Base-by-base conservation (phyloP, 148 eudicot genomes). In the Rhododendron ferrugineum region DNA sequence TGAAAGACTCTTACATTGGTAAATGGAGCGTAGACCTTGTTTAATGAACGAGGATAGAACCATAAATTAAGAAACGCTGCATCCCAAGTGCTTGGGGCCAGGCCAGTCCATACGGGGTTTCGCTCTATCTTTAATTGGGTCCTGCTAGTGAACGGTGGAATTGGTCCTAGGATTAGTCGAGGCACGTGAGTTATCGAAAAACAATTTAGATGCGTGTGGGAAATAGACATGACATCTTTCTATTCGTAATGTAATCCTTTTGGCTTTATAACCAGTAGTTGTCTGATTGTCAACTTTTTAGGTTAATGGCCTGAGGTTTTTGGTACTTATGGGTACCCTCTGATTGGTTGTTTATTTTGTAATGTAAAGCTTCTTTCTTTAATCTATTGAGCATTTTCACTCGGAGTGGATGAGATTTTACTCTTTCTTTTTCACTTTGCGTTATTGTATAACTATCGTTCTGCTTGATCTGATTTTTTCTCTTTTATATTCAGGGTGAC, bases 401-500 rank as follows among this genome's bases (percentile, higher is more conserved):
- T 18, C 7, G 1, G 54, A 80, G 26, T 80, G 34, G 81, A 47
- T 11, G 56, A 34, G 30, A 46, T 78, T 46, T 47, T 26, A 11
- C 36, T 78, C 36, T 15, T n/a, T 26, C 16, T 46, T 10, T 26
- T 47, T 47, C 50, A 44, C 30, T 36, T 34, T 30, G 7, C 20
- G 9, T 3, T 66, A 9, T 66, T 66, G 62, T 20, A 30, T 5
- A 4, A 11, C 6, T 28, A 30, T 30, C 2, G 40, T 70, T 70
- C 75, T 30, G 36, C 37, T 70, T 70, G 75, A 14, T 30, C 75
- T 30, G 75, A 70, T 26, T 32, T 14, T 70, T 30, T 70, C 37
- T 70, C 22, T 70, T 70, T 32, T 13, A 70, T 32, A 70, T 84
- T 58, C 95, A 96, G 99, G 99, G 99, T 49, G 49, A 90, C 32